Conservation (phyloP, 306 rosid species). For the Lathyrus sativus region DNA sequence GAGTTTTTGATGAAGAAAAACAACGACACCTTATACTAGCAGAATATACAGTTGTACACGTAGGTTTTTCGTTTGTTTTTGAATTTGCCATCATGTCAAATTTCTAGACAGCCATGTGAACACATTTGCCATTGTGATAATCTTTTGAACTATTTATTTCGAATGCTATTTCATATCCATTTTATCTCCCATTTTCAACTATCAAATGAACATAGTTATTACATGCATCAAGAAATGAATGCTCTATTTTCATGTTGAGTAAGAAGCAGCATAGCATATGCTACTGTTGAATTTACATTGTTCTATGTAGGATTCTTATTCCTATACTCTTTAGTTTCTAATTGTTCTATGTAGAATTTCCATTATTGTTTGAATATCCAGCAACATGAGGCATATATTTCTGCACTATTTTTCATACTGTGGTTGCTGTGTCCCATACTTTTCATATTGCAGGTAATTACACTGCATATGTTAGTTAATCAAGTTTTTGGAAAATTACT, state of each 20-base stretch:
- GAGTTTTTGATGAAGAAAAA: conserved; percentile 97
- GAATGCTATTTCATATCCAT: conserved; percentile 6
- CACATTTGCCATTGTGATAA: conserved; percentile 42
- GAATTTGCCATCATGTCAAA: conserved; percentile 18
- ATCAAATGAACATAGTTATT: conserved; percentile 17
- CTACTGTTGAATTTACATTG: conserved; percentile 14
- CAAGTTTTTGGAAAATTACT: conserved; percentile 1
- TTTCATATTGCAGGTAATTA: conserved; percentile 82
- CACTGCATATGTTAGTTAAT: background rate
- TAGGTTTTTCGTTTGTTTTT: conserved; percentile 55
- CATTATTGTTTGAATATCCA: conserved; percentile 13
- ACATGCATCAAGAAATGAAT: conserved; percentile 9
- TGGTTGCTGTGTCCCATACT: conserved; percentile 95
- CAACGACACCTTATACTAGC: conserved; percentile 94
- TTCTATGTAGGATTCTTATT: conserved; percentile 18
- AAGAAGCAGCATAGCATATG: conserved; percentile 13
- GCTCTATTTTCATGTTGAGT: conserved; percentile 16
- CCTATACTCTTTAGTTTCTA: background rate
- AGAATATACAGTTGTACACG: conserved; percentile 93
- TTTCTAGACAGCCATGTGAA: conserved; percentile 1
- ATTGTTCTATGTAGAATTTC: conserved; percentile 19
- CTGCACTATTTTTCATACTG: conserved; percentile 35
- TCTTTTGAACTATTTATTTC: conserved; percentile 41
- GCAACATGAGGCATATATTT: conserved; percentile 26
- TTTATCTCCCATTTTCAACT: conserved; percentile 1